Base-by-base conservation (phyloP, 257 asterid species). In the Jacaranda mimosifolia region DNA sequence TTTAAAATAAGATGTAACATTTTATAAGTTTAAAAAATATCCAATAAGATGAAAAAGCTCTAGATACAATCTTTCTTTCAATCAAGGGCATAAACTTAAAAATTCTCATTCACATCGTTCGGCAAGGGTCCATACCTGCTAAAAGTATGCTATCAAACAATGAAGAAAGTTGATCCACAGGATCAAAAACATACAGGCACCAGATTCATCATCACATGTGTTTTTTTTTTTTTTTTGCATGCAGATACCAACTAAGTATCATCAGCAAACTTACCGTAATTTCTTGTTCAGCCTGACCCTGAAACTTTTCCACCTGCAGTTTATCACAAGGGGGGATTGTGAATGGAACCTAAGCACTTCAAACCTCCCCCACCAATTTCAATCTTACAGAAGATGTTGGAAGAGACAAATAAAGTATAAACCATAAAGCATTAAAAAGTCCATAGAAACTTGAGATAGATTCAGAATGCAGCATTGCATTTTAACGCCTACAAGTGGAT, bases 401-500 rank as follows among this genome's bases (percentile, higher is more conserved):
- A 66, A 11, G 46, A 68, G n/a, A 43, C 38, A 52, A 13, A 40
- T 49, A 19, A 39, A 64, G 18, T 9, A 35, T 10, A 17, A 58
- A 36, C 13, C 78, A 46, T 32, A 35, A 11, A 15, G 40, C 63
- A 57, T 21, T 21, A 57, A 4, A 19, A 57, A 9, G 63, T 21
- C 45, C 7, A 0, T 45, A 10, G 3, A 43, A n/a, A 21, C n/a
- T 75, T 18, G 45, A 39, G 35, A 49, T 9, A 40, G 51, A 15
- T 45, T 17, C 7, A 63, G 49, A 52, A 70, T 21, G 19, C 51
- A 26, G 19, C 8, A 18, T 19, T 18, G 21, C 55, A 72, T 56
- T 76, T 73, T 36, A 49, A 75, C 26, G 36, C 70, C 63, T 35
- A 73, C 56, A 64, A 64, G 58, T 13, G 4, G 77, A 65, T 73